These are phyloP conservation scores for Fusarium miscanthi DNA, from an alignment of 2,329 filamentous ascomycete genomes.

Conservation along the genomic window DNA sequence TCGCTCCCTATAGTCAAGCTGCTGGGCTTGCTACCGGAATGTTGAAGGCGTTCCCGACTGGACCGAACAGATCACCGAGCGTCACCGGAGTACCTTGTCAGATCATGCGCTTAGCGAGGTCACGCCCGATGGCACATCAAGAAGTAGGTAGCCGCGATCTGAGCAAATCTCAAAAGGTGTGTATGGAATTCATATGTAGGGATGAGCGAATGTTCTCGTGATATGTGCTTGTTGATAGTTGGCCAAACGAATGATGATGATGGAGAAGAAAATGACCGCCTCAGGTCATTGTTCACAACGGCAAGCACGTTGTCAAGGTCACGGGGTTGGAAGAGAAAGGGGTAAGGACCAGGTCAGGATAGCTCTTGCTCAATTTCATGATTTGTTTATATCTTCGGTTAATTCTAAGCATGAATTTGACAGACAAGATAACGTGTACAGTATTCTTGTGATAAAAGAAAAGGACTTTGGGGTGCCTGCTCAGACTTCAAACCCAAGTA, in stretches of 20 bases:
- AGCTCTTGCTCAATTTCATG: not conserved
- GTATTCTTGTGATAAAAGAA: not conserved
- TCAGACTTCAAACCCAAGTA: conserved; percentile 10
- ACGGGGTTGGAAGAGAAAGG: not conserved
- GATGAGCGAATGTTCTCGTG: conserved; percentile 1
- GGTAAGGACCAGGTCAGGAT: not conserved
- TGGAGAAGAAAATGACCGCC: not conserved
- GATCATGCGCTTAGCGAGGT: conserved; percentile 68
- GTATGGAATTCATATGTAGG: not conserved
- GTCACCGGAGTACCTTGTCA: conserved; percentile 60
- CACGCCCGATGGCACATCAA: conserved; percentile 71
- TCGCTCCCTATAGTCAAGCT: conserved; percentile 34
- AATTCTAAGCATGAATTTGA: not conserved
- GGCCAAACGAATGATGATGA: not conserved
- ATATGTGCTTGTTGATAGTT: not conserved
- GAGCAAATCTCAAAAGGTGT: conserved; percentile 68
- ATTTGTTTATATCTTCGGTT: not conserved
- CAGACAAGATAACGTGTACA: not conserved
- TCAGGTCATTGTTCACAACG: too few relatives aligned
- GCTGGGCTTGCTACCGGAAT: conserved; percentile 37
- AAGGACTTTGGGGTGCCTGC: not conserved
- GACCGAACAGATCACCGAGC: conserved; percentile 39
- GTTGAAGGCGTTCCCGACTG: conserved; percentile 34
- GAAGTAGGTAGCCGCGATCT: conserved; percentile 72
- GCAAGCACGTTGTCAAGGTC: not conserved